Conservation (phyloP, 345 rosid genomes). For the Isatis tinctoria region DNA sequence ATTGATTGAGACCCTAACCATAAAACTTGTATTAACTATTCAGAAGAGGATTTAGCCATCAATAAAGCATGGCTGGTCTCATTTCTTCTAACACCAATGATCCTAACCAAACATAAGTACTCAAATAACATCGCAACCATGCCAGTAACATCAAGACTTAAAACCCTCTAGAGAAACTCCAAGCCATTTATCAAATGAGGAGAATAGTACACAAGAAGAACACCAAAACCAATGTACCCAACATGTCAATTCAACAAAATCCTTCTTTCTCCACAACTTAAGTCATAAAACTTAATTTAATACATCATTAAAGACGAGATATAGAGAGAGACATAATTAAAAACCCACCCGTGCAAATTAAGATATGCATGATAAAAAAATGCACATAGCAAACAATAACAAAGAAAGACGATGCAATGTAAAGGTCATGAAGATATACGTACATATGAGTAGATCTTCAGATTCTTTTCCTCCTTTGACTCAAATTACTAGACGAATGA, state of each 20-base stretch:
- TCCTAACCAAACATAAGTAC: not conserved
- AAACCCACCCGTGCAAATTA: no score
- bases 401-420: not conserved
- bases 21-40: not conserved
- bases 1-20: not conserved
- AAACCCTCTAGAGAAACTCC: not conserved
- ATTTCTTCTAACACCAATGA: not conserved
- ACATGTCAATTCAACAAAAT: not conserved
- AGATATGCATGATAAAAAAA: no score
- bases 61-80: not conserved
- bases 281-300: not conserved
- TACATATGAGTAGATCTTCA: not conserved
- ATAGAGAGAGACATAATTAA: no score
- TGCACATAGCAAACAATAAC: not conserved
- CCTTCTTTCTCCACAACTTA: not conserved
- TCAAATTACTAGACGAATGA: not conserved
- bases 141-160: not conserved
- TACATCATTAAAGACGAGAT: not conserved
- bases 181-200: not conserved
- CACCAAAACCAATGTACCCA: not conserved
- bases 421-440: not conserved
- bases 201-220: no score
- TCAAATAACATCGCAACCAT: no score
- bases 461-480: not conserved
- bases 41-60: not conserved